phyloP scores from a whole-genome alignment of 75 land plant species.

The Picea sitchensis region DNA sequence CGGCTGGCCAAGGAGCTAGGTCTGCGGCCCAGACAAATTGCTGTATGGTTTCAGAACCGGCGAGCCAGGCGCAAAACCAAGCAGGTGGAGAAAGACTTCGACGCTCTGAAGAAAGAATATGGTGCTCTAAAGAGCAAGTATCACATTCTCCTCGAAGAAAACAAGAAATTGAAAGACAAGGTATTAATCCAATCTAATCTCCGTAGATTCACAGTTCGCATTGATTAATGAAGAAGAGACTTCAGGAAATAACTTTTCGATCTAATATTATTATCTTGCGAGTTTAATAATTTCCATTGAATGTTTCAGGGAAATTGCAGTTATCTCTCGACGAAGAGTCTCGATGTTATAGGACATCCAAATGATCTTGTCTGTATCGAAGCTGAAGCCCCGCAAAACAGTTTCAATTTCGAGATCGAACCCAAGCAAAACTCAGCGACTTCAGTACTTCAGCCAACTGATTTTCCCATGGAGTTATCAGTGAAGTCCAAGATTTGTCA shows the following conservation, averaged over 20 bases:
- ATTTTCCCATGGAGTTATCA: no score
- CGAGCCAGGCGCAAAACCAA: conserved; percentile 22
- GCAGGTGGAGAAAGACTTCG: conserved; percentile 21
- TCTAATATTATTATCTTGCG: no score
- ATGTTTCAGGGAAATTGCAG: no score
- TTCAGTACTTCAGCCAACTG: neutral
- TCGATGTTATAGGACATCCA: no score
- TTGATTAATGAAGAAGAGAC: neutral
- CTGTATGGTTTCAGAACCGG: conserved; percentile 37
- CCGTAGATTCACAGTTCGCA: neutral
- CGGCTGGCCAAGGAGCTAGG: conserved; percentile 26
- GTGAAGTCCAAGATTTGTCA: no score
- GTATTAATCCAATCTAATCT: neutral
- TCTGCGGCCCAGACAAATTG: conserved; percentile 28
- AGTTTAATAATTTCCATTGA: no score
- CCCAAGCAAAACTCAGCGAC: neutral
- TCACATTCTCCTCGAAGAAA: neutral
- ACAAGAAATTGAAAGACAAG: neutral
- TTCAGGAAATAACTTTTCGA: no score
- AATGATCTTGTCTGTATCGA: neutral
- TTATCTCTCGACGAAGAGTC: no score
- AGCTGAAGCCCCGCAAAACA: neutral
- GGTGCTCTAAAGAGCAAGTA: conserved; percentile 4
- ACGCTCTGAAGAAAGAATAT: conserved; percentile 20
- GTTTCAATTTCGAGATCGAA: neutral